phyloP scores from a whole-genome alignment of 352 stramenopile genomes.

The Phytophthora podocarpi region DNA sequence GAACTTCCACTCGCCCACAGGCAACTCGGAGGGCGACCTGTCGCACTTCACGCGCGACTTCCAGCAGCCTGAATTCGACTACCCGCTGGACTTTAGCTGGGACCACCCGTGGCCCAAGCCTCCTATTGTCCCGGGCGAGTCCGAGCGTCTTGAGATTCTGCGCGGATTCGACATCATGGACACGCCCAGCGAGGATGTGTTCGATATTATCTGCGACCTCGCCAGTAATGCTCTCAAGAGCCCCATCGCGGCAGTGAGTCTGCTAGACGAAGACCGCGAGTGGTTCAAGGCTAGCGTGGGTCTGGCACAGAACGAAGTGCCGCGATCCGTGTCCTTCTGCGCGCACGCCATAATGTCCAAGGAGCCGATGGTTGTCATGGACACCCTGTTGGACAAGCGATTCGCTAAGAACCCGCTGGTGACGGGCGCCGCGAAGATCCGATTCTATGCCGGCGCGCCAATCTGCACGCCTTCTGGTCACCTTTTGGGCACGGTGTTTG shows the following conservation, averaged over 20 bases:
- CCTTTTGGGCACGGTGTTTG: slow-evolving; percentile 85
- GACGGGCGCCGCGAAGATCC: slow-evolving; percentile 84
- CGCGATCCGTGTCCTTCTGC: slow-evolving; percentile 87
- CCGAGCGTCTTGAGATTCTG: slow-evolving; percentile 77
- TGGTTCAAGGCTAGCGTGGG: slow-evolving; percentile 90
- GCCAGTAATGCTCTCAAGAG: slow-evolving; percentile 88
- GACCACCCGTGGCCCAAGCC: slow-evolving; percentile 89
- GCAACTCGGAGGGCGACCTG: slow-evolving; percentile 79
- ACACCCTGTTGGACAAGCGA: slow-evolving; percentile 85
- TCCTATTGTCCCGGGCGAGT: slow-evolving; percentile 67
- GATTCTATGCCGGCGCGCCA: slow-evolving; percentile 84
- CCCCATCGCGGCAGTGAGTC: slow-evolving; percentile 82
- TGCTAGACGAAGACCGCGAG: slow-evolving; percentile 86
- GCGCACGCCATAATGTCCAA: slow-evolving; percentile 90
- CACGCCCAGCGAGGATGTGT: slow-evolving; percentile 85
- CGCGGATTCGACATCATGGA: slow-evolving; percentile 89
- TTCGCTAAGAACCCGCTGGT: slow-evolving; percentile 89
- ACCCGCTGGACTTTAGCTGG: slow-evolving; percentile 89
- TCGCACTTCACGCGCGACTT: slow-evolving; percentile 81
- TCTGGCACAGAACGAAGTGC: slow-evolving; percentile 85
- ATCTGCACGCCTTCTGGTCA: slow-evolving; percentile 85
- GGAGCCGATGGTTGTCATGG: slow-evolving; percentile 89
- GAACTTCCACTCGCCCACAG: slow-evolving; percentile 83
- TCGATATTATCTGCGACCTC: slow-evolving; percentile 90
- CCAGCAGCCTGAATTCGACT: slow-evolving; percentile 83